Conservation (phyloP, 169 alveolate species). For the Plasmodium inui region DNA sequence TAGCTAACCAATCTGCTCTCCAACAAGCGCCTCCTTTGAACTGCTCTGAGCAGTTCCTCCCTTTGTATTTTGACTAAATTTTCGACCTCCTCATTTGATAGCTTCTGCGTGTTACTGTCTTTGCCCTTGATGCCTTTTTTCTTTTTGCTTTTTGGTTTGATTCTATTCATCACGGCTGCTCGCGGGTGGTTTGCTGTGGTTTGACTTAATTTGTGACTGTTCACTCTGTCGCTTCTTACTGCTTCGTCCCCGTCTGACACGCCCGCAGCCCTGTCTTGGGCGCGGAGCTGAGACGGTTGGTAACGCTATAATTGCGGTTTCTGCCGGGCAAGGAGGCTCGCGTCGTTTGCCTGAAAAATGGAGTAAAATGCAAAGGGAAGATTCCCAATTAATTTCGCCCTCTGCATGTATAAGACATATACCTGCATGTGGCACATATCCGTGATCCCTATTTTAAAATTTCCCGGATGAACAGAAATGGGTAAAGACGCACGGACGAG, state of each 20-base stretch:
- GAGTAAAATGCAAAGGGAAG: background rate
- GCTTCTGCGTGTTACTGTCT: conserved; percentile 16
- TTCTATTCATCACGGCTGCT: conserved; percentile 24
- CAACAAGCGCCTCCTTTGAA: conserved; percentile 38
- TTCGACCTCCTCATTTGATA: conserved; percentile 49
- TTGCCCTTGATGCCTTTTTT: conserved; percentile 5
- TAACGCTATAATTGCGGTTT: background rate
- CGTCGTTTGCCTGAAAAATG: background rate
- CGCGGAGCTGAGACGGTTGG: background rate
- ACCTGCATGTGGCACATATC: background rate
- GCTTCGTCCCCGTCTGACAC: background rate
- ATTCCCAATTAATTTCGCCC: background rate
- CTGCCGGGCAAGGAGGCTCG: background rate
- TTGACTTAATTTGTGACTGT: background rate
- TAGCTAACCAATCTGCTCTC: conserved; percentile 30
- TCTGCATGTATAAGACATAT: background rate
- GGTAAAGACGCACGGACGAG: background rate
- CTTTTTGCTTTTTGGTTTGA: conserved; percentile 32
- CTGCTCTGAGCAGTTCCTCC: conserved; percentile 40
- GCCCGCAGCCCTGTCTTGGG: background rate
- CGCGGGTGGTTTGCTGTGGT: background rate
- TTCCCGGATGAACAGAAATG: background rate
- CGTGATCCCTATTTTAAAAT: background rate
- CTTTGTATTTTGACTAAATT: conserved; percentile 35
- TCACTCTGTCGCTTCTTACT: background rate